Evolutionary conservation across 306 rosid species (phyloP).

Genomic region (Medicago lupulina): DNA sequence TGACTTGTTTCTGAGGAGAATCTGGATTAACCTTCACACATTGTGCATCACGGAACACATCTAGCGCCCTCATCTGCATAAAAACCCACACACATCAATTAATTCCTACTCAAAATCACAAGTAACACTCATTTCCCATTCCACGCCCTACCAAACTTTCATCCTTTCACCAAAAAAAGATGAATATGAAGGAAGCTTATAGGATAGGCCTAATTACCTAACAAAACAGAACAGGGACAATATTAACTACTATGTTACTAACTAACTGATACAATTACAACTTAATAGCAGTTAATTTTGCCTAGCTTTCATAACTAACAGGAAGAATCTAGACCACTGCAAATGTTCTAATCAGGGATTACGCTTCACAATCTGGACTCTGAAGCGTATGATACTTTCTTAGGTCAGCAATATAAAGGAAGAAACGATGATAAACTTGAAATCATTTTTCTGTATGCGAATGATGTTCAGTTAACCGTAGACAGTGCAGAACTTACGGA

Average conservation of each 20-base stretch:
- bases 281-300: too few species aligned
- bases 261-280: too few species aligned
- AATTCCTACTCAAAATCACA: too few species aligned
- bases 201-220: neutral
- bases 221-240: neutral
- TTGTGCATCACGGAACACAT: constrained; percentile 59
- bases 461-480: too few species aligned
- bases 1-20: constrained; percentile 96
- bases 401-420: neutral
- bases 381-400: neutral
- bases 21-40: constrained; percentile 98
- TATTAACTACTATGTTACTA: neutral
- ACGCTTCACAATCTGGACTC: too few species aligned
- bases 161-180: too few species aligned
- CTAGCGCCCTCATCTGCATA: constrained; percentile 70
- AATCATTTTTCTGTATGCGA: too few species aligned
- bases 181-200: neutral
- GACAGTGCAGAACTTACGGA: too few species aligned
- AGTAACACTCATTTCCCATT: too few species aligned
- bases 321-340: neutral
- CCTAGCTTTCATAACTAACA: too few species aligned
- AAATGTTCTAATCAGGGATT: too few species aligned
- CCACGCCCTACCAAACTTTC: too few species aligned
- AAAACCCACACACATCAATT: constrained; percentile 22
- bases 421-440: neutral